phyloP scores from a whole-genome alignment of 2,329 filamentous ascomycete genomes.

The Parastagonospora nodorum region DNA sequence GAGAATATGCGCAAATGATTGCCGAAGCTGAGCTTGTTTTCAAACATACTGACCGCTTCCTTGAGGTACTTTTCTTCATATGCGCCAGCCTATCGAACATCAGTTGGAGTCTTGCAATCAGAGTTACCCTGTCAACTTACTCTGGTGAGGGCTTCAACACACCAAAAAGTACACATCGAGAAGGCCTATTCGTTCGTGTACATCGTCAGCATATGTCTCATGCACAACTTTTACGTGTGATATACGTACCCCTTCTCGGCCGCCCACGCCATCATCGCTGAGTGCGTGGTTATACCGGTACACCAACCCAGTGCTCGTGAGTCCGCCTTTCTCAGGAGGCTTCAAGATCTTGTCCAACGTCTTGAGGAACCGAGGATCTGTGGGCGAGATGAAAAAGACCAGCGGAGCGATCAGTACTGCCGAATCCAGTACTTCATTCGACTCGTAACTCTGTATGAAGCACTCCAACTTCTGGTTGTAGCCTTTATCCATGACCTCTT shows the following conservation, averaged over 20 bases:
- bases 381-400: conserved; percentile 79
- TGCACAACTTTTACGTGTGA: no score
- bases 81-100: conserved; percentile 33
- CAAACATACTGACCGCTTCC: conserved; percentile 69
- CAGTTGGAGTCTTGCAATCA: conserved; percentile 3
- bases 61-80: conserved; percentile 69
- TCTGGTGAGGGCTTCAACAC: conserved; percentile 76
- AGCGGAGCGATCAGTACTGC: conserved; percentile 77
- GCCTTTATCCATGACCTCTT: conserved; percentile 78
- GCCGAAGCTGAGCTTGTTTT: conserved; percentile 76
- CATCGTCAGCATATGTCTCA: no score
- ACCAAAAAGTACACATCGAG: conserved; percentile 83
- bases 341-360: conserved; percentile 75
- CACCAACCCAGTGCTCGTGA: conserved; percentile 76
- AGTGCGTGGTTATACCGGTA: conserved; percentile 74
- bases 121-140: conserved; percentile 53
- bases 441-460: conserved; percentile 79
- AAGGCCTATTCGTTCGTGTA: conserved; percentile 49
- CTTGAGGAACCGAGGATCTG: conserved; percentile 74
- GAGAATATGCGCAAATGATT: conserved; percentile 81
- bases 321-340: conserved; percentile 73
- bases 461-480: conserved; percentile 72
- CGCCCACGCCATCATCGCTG: conserved; percentile 74
- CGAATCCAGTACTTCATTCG: conserved; percentile 70
- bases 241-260: conserved; percentile 62